Evolutionary conservation across 2,329 filamentous ascomycete genomes (phyloP).

Genomic region (Hypoxylon sp.): DNA sequence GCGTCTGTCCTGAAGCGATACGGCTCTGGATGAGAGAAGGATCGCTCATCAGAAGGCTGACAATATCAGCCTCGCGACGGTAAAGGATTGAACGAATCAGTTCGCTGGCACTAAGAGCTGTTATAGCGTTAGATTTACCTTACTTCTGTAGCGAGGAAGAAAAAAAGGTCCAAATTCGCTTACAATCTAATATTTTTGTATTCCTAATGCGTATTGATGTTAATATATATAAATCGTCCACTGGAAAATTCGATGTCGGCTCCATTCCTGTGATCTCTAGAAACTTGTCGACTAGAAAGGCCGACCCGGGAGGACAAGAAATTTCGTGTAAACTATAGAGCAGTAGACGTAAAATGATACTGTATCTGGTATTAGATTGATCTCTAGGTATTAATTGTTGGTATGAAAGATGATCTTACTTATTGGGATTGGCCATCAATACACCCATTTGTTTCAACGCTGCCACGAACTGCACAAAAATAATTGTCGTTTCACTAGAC

Average conservation of each 20-base stretch:
- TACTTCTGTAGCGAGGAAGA: neutral
- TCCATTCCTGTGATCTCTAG: neutral
- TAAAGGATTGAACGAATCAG: neutral
- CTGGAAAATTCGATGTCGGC: neutral
- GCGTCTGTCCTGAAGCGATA: neutral
- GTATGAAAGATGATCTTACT: neutral
- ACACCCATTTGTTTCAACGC: slow-evolving; percentile 10
- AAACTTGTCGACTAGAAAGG: neutral
- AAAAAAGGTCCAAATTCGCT: no score
- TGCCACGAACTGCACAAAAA: neutral
- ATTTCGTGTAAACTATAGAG: neutral
- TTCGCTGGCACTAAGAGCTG: slow-evolving; percentile 1
- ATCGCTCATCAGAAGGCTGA: slow-evolving; percentile 3
- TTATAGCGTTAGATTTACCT: neutral
- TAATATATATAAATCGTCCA: neutral
- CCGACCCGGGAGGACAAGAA: neutral
- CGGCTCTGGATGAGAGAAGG: neutral
- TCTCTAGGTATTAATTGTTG: no score
- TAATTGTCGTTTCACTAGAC: neutral
- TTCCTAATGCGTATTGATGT: neutral
- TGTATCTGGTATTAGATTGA: neutral
- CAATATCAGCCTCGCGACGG: slow-evolving; percentile 5
- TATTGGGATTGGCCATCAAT: neutral
- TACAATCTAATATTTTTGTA: neutral
- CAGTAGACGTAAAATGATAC: neutral